These are phyloP conservation scores for Stephania japonica DNA, from an alignment of 164 flowering plant genomes.

Conservation along the genomic window DNA sequence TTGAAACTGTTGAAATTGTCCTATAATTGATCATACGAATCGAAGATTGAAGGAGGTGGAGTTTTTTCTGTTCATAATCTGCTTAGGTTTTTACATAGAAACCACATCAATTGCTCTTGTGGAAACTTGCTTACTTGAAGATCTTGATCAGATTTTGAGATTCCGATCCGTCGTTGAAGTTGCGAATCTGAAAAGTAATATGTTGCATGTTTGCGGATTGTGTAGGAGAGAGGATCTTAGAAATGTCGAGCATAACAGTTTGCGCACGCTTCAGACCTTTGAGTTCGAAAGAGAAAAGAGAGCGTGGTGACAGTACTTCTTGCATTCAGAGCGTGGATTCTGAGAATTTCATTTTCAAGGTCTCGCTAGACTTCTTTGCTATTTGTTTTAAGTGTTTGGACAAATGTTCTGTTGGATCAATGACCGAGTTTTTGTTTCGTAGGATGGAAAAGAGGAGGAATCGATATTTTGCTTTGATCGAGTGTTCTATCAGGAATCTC, in stretches of 20 bases:
- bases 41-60: no score
- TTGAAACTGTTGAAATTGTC: no score
- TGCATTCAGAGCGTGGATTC: slow-evolving; percentile 42
- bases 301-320: slow-evolving; percentile 33
- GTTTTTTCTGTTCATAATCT: no score
- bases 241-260: slow-evolving; percentile 56
- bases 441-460: slow-evolving; percentile 80
- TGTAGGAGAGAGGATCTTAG: not conserved
- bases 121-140: no score
- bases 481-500: slow-evolving; percentile 58
- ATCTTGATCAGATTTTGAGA: no score
- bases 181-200: not conserved
- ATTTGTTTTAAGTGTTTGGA: not conserved
- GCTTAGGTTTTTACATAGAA: no score
- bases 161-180: not conserved
- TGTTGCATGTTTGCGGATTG: not conserved
- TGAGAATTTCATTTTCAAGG: slow-evolving; percentile 64
- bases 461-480: slow-evolving; percentile 51
- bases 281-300: slow-evolving; percentile 51
- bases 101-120: no score
- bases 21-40: no score
- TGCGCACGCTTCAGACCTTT: slow-evolving; percentile 73
- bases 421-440: slow-evolving; percentile 11
- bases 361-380: slow-evolving; percentile 11
- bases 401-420: no score